A percentile compares a stretch with the other conserved stretches of the same genome.
These are phyloP conservation scores for Dactylellina haptotyla DNA, from an alignment of 2,329 filamentous ascomycete genomes.

Conservation along the genomic window DNA sequence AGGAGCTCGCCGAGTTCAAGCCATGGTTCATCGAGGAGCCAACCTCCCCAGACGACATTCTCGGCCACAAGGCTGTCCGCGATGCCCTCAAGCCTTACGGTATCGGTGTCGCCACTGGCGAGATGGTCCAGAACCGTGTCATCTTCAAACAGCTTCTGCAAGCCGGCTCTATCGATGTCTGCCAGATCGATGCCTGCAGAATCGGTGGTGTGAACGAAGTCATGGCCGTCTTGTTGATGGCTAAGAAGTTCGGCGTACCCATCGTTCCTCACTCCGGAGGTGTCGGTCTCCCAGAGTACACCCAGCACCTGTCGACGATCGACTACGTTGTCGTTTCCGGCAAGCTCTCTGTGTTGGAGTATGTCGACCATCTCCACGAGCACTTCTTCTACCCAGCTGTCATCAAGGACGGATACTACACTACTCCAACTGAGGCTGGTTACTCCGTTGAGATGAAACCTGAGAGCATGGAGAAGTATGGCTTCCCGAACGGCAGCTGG, in stretches of 20 bases:
- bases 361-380: constrained; percentile 92
- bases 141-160: constrained; percentile 92
- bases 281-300: constrained; percentile 91
- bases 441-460: constrained; percentile 95
- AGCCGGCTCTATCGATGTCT: constrained; percentile 82
- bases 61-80: constrained; percentile 85
- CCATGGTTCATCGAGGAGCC: constrained; percentile 90
- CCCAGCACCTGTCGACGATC: constrained; percentile 89
- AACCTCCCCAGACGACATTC: constrained; percentile 86
- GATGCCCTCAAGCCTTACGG: constrained; percentile 78
- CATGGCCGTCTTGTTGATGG: constrained; percentile 86
- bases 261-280: constrained; percentile 90
- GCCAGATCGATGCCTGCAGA: constrained; percentile 89
- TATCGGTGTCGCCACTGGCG: constrained; percentile 88
- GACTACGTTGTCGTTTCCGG: constrained; percentile 89
- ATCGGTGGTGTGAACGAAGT: constrained; percentile 92
- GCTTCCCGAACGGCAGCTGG: constrained; percentile 84
- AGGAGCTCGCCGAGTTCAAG: constrained; percentile 80
- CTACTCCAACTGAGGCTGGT: constrained; percentile 81
- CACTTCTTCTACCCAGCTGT: constrained; percentile 85
- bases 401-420: constrained; percentile 86
- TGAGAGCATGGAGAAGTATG: constrained; percentile 82
- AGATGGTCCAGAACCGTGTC: constrained; percentile 95
- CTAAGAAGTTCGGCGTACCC: constrained; percentile 76
- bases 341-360: constrained; percentile 84